A percentile compares a stretch with the other conserved stretches of the same genome.
Evolutionary conservation across 129 eudicot species (phyloP).

Genomic region (Saussurea involucrata): DNA sequence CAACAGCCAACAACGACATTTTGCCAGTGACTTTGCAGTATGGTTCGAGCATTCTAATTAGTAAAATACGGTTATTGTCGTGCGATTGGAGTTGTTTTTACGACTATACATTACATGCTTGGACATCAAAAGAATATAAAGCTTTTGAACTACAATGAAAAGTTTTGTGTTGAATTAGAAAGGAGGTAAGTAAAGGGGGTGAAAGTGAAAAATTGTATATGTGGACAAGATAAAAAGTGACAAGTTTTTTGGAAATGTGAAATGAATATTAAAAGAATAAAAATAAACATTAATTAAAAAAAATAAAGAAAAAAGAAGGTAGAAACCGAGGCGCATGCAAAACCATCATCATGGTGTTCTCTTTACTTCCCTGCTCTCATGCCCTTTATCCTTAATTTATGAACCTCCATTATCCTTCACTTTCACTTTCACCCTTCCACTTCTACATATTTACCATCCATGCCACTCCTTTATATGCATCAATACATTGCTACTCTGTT

Average conservation of each 20-base stretch:
- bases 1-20: background rate
- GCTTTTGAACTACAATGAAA: background rate
- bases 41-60: background rate
- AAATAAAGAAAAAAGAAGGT: background rate
- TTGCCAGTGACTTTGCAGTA: background rate
- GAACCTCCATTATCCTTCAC: constrained; percentile 5
- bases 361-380: constrained; percentile 36
- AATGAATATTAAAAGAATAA: background rate
- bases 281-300: background rate
- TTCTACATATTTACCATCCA: background rate
- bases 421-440: constrained; percentile 1
- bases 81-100: background rate
- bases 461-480: background rate
- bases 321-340: constrained; percentile 72
- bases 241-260: constrained; percentile 18
- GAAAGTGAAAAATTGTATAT: background rate
- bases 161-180: background rate
- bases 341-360: constrained; percentile 63
- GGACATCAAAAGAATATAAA: background rate
- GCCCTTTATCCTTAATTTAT: constrained; percentile 26
- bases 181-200: constrained; percentile 5
- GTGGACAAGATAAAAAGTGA: background rate
- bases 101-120: background rate
- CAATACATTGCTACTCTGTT: background rate
- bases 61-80: background rate